These are phyloP conservation scores for Pythium chondricola DNA, from an alignment of 352 stramenopile genomes.

Conservation along the genomic window DNA sequence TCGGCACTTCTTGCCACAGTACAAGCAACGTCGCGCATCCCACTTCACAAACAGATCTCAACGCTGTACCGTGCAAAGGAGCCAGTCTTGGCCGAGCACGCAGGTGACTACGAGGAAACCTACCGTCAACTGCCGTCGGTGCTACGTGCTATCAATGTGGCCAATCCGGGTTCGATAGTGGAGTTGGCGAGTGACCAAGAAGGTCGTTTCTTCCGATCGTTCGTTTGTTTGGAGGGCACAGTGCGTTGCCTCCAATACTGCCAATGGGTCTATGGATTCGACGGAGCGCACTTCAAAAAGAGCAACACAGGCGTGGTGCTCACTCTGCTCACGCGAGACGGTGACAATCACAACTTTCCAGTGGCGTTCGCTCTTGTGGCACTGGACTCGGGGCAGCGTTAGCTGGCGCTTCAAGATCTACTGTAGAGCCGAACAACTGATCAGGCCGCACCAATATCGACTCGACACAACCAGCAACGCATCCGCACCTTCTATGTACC, in stretches of 20 bases:
- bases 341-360: conserved; percentile 3
- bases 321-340: not conserved
- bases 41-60: not conserved
- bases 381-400: too few relatives aligned
- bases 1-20: not conserved
- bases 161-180: conserved; percentile 1
- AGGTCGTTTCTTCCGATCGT: conserved; percentile 1
- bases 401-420: too few relatives aligned
- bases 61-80: conserved; percentile 1
- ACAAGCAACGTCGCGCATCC: not conserved
- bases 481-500: too few relatives aligned
- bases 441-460: too few relatives aligned
- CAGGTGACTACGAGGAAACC: conserved; percentile 3
- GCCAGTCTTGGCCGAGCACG: not conserved
- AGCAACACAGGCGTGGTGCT: not conserved
- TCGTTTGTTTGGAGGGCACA: not conserved
- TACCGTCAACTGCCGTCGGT: not conserved
- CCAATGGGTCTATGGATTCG: conserved; percentile 2
- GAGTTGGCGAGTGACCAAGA: not conserved
- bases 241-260: not conserved
- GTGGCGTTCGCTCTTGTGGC: conserved; percentile 3
- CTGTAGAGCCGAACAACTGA: too few relatives aligned
- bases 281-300: conserved; percentile 3
- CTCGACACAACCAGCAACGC: too few relatives aligned
- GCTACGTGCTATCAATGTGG: not conserved